These are phyloP conservation scores for Sporothrix luriei DNA, from an alignment of 2,329 filamentous ascomycete species.

Conservation along the genomic window DNA sequence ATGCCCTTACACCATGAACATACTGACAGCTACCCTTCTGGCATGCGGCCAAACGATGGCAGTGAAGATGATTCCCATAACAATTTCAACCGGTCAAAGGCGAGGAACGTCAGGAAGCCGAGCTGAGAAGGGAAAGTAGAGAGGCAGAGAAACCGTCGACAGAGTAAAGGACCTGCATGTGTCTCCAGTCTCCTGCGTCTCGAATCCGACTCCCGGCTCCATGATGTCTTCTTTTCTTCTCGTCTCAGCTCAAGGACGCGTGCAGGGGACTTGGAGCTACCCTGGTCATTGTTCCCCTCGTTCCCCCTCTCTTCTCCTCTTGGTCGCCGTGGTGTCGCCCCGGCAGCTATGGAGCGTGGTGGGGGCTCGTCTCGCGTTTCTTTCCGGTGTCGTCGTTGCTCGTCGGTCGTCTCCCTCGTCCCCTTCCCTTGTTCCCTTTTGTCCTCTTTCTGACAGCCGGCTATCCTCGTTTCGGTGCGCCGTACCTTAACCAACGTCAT, in stretches of 20 bases:
- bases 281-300: background rate
- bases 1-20: no score
- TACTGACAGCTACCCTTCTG: background rate
- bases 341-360: slow-evolving; percentile 27
- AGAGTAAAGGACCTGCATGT: slow-evolving; percentile 13
- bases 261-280: slow-evolving; percentile 10
- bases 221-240: background rate
- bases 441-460: background rate
- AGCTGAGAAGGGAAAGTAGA: background rate
- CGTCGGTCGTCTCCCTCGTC: background rate
- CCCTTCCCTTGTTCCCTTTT: no score
- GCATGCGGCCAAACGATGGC: slow-evolving; percentile 10
- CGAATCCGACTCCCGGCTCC: background rate
- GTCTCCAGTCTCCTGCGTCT: slow-evolving; percentile 6
- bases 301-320: background rate
- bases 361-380: slow-evolving; percentile 15
- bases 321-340: slow-evolving; percentile 29
- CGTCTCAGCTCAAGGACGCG: background rate
- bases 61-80: background rate
- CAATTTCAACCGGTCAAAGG: background rate
- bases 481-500: background rate
- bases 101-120: background rate
- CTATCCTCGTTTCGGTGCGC: slow-evolving; percentile 12
- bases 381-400: background rate
- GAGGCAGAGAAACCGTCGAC: background rate